Evolutionary conservation across 2,329 filamentous ascomycete species (phyloP), one percentile per base, ranked within the genome.

Genomic region (Microcyclosporella mali): DNA sequence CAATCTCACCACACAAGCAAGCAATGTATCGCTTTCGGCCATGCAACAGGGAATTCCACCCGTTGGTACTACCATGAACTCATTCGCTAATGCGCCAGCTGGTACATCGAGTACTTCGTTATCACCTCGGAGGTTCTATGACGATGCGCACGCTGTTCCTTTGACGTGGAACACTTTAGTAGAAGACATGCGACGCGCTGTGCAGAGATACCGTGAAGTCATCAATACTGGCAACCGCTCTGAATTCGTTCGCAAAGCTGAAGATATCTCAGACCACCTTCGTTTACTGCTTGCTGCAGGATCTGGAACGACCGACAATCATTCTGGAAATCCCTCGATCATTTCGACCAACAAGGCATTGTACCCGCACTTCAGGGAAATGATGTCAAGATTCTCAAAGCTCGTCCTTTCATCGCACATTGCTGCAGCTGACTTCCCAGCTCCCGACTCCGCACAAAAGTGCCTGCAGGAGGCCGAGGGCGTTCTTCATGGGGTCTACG

Each of bases 301-400:
- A 7, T 98, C 92, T 27, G 88, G 90, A 42, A 98, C 92, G 1
- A 98, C 92, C 0, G 92, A 98, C 67, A 98, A 98, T 61, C 92
- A 98, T 64, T 97, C 92, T 15, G 92, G 92, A 32, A 94, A 97
- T 56, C 92, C 92, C 3, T 97, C 92, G n/a, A 95, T 98, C 58
- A 98, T 98, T 47, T 95, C 89, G 6, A 94, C 88, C 4, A 98
- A 98, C 72, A 97, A 97, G 65, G 86, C 88, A 0, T 72, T 98
- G 12, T 97, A 97, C 61, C 92, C 92, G 17, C 89, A 97, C 66
- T 98, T 98, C 68, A 78, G 92, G 41, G 92, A 97, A 62, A 97
- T 97, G 82, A 98, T 98, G 92, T 97, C 92, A 33, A 89, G 94
- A 57, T 98, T 98, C 65, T 97, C 92, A n/a, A 98, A 98, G 65